phyloP scores from a whole-genome alignment of 495 filamentous ascomycete genomes.

The Rhizodiscina lignyota region DNA sequence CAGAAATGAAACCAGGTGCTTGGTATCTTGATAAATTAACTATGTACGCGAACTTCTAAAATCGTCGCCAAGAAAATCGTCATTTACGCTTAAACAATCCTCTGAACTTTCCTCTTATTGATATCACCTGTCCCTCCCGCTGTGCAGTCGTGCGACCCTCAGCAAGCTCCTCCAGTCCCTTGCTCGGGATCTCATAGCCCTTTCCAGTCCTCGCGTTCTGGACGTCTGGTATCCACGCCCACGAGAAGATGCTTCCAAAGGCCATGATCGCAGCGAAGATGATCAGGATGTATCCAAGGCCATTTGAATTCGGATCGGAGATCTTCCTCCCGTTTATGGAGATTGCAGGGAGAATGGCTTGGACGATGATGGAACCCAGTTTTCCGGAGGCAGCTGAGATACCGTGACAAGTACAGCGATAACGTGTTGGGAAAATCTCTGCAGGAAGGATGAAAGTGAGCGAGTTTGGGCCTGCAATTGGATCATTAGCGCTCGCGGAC shows the following conservation, averaged over 20 bases:
- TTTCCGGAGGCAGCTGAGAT: slow-evolving; percentile 28
- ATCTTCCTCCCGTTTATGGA: too few species aligned
- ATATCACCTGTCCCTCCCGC: background rate
- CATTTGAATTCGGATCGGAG: slow-evolving; percentile 2
- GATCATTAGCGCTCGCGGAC: too few species aligned
- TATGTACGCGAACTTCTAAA: too few species aligned
- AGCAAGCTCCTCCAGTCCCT: background rate
- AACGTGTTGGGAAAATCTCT: slow-evolving; percentile 26
- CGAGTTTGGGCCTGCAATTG: slow-evolving; percentile 45
- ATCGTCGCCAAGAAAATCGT: too few species aligned
- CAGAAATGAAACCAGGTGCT: too few species aligned
- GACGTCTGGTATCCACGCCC: slow-evolving; percentile 3
- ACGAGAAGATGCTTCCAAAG: slow-evolving; percentile 18
- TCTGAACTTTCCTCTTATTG: background rate
- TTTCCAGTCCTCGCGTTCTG: too few species aligned
- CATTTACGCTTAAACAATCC: too few species aligned
- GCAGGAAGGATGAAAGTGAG: slow-evolving; percentile 39
- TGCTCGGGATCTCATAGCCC: background rate
- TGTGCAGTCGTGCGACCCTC: background rate
- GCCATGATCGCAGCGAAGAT: slow-evolving; percentile 19
- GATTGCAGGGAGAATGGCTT: slow-evolving; percentile 12
- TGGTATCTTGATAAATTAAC: too few species aligned
- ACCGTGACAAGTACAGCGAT: slow-evolving; percentile 24
- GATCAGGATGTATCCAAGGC: slow-evolving; percentile 18
- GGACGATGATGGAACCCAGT: slow-evolving; percentile 23